Conservation (phyloP, 2,329 filamentous ascomycete genomes). For the Aspergillus awamori region DNA sequence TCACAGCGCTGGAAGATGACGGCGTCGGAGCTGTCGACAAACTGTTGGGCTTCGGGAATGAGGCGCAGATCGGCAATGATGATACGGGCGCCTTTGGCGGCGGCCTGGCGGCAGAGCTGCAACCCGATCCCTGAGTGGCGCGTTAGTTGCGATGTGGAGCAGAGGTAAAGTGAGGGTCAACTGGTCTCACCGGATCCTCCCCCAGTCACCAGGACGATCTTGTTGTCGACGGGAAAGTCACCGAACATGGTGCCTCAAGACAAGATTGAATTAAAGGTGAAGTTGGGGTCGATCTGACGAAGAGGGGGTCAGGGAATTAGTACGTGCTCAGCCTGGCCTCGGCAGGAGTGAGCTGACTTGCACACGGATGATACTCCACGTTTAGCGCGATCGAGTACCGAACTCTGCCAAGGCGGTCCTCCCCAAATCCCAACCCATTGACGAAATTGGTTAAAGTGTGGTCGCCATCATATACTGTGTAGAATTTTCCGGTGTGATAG, state of each 20-base stretch:
- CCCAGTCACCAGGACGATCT: slow-evolving; percentile 8
- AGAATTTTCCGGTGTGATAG: no score
- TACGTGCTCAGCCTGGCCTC: not conserved
- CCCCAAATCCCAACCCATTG: no score
- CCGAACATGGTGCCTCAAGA: slow-evolving; percentile 15
- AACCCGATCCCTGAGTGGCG: slow-evolving; percentile 10
- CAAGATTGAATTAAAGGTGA: not conserved
- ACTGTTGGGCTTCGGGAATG: slow-evolving; percentile 4
- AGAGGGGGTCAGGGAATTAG: not conserved
- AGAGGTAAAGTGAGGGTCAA: not conserved
- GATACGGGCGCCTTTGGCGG: slow-evolving; percentile 1
- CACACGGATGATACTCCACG: no score
- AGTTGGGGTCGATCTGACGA: no score
- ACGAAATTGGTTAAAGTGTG: no score
- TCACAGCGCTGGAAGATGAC: slow-evolving; percentile 8
- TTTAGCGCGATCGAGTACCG: not conserved
- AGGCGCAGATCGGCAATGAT: slow-evolving; percentile 11
- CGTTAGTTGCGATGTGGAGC: not conserved
- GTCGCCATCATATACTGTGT: no score
- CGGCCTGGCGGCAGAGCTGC: not conserved
- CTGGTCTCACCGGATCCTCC: slow-evolving; percentile 6
- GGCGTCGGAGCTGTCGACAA: not conserved
- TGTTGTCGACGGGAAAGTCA: slow-evolving; percentile 5
- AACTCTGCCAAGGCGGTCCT: no score
- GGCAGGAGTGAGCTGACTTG: no score